phyloP scores from a whole-genome alignment of 768 basidiomycete species.

The Mycena olivaceomarginata region DNA sequence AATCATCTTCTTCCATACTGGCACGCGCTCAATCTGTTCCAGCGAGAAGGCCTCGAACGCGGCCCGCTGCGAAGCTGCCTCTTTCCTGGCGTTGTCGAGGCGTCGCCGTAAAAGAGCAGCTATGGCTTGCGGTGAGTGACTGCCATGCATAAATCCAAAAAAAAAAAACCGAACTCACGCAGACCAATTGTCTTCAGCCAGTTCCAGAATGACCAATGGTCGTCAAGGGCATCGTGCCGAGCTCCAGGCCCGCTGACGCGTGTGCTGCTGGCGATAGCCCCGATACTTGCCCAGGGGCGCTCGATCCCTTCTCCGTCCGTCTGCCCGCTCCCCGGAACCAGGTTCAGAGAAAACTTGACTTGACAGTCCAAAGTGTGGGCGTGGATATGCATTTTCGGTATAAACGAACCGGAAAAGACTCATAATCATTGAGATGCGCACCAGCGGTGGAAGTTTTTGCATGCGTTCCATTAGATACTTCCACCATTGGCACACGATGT shows the following conservation, averaged over 20 bases:
- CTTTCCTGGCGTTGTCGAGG: not conserved
- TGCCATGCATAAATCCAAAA: constrained; percentile 18
- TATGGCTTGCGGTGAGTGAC: not conserved
- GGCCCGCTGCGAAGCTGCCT: not conserved
- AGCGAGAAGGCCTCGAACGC: constrained; percentile 1
- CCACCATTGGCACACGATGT: constrained; percentile 56
- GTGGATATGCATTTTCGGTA: constrained; percentile 44
- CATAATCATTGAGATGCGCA: constrained; percentile 31
- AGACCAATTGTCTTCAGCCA: constrained; percentile 50
- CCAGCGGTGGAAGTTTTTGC: constrained; percentile 31
- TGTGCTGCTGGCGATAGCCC: not conserved
- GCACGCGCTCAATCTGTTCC: constrained; percentile 1
- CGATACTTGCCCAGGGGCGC: not conserved
- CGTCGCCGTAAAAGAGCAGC: not conserved
- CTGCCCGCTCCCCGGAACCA: not conserved
- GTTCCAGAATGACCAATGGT: constrained; percentile 50
- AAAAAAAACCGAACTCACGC: constrained; percentile 42
- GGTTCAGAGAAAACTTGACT: not conserved
- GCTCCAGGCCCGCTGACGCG: constrained; percentile 19
- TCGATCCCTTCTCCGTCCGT: too few species aligned
- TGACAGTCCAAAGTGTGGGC: not conserved
- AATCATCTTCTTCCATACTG: not conserved
- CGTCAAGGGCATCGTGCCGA: constrained; percentile 50
- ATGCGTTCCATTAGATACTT: constrained; percentile 44
- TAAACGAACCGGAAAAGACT: constrained; percentile 49